A percentile compares a stretch with the other conserved stretches of the same genome.
Conservation (phyloP, 1,139 yeast genomes). For the Debaryomyces coudertii region DNA sequence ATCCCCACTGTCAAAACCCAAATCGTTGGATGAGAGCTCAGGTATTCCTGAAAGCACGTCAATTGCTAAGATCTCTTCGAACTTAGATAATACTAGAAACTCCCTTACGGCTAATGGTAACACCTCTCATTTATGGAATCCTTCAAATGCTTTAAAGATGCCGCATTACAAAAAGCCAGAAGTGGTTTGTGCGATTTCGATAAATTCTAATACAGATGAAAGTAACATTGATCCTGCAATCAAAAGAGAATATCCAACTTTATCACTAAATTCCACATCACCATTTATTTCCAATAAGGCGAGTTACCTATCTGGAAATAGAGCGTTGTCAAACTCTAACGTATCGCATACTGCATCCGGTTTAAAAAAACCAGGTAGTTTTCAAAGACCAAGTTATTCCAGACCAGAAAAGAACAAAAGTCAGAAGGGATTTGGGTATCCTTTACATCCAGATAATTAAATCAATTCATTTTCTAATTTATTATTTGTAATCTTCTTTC, state of each 20-base stretch:
- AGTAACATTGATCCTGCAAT: slow-evolving; percentile 9
- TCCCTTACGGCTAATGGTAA: slow-evolving; percentile 15
- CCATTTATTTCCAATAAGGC: slow-evolving; percentile 43
- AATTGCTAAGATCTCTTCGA: slow-evolving; percentile 17
- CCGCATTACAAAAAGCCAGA: slow-evolving; percentile 47
- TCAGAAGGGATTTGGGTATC: slow-evolving; percentile 25
- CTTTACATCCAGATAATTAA: slow-evolving; percentile 27
- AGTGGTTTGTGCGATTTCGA: slow-evolving; percentile 8
- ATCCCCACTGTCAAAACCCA: slow-evolving; percentile 7
- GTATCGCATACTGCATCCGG: slow-evolving; percentile 22
- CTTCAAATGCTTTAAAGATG: slow-evolving; percentile 32
- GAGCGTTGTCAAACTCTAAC: slow-evolving; percentile 10
- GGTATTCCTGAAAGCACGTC: slow-evolving; percentile 13
- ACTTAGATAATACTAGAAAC: slow-evolving; percentile 19
- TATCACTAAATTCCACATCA: slow-evolving; percentile 29
- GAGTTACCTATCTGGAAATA: slow-evolving; percentile 17
- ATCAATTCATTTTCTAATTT: background rate
- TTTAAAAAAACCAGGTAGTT: slow-evolving; percentile 56
- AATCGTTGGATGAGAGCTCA: background rate
- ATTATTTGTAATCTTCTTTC: background rate
- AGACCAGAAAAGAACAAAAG: slow-evolving; percentile 22
- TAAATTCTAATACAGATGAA: slow-evolving; percentile 1
- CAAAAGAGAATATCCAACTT: slow-evolving; percentile 21
- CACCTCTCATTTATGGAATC: slow-evolving; percentile 20
- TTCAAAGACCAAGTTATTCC: slow-evolving; percentile 35